These are phyloP conservation scores for Penicillium griseofulvum DNA, from an alignment of 2,329 filamentous ascomycete species.

Conservation along the genomic window DNA sequence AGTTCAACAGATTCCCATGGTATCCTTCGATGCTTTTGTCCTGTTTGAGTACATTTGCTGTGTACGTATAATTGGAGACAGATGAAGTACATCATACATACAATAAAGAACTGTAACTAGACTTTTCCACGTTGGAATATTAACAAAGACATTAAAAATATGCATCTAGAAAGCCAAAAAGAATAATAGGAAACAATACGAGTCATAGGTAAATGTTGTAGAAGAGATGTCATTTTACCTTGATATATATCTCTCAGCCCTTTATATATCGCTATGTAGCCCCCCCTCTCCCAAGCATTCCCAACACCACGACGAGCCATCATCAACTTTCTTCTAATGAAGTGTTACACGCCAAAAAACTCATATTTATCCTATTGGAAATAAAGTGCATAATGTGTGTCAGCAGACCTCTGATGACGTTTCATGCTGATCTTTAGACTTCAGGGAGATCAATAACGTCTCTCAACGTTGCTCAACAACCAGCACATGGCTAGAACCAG, in stretches of 20 bases:
- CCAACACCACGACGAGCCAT: not conserved
- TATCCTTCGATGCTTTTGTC: not conserved
- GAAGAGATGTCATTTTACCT: not conserved
- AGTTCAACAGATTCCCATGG: too few relatives aligned
- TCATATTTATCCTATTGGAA: not conserved
- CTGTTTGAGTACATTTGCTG: not conserved
- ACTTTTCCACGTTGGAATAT: not conserved
- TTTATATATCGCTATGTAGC: not conserved
- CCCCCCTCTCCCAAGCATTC: not conserved
- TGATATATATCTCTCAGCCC: not conserved
- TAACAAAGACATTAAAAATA: not conserved
- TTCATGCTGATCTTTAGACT: not conserved
- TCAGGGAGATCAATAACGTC: not conserved
- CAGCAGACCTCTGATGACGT: slow-evolving; percentile 3
- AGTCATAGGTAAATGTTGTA: not conserved
- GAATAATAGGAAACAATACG: not conserved
- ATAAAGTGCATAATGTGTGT: not conserved
- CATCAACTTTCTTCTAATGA: not conserved
- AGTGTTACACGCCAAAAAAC: not conserved
- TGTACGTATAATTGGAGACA: not conserved
- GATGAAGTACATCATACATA: not conserved
- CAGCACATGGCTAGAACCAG: not conserved
- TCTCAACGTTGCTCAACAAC: not conserved
- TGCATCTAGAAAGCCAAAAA: not conserved
- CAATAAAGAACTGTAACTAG: not conserved